These are phyloP conservation scores for Leishmania tropica DNA, from an alignment of 208 protist genomes.

Conservation along the genomic window DNA sequence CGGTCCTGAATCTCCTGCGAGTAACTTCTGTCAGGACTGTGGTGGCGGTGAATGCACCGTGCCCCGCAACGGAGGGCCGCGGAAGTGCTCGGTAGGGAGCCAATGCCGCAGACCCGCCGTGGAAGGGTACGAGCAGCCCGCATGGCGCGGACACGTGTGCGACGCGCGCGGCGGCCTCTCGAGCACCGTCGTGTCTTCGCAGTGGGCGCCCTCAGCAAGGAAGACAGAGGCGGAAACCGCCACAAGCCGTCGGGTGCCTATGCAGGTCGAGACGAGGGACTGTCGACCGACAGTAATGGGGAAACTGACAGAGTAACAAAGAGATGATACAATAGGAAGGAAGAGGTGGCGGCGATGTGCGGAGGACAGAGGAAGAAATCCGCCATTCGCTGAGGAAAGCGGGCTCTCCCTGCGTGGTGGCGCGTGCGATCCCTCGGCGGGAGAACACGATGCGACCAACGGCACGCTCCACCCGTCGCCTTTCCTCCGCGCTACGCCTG, in stretches of 20 bases:
- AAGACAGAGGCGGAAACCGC: neutral
- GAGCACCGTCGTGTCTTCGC: neutral
- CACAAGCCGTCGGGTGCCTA: neutral
- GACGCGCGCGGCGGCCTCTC: neutral
- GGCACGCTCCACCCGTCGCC: neutral
- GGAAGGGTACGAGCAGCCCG: neutral
- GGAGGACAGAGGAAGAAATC: neutral
- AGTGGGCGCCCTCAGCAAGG: too few species aligned
- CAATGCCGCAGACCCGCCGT: neutral
- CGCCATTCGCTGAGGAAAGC: neutral
- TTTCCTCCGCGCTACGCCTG: neutral
- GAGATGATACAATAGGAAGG: neutral
- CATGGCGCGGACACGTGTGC: neutral
- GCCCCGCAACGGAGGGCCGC: neutral
- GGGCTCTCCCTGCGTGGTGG: neutral
- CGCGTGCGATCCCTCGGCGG: neutral
- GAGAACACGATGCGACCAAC: neutral
- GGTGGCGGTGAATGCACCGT: conserved; percentile 18
- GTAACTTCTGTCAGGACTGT: conserved; percentile 66
- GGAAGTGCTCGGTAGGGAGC: neutral
- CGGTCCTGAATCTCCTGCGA: conserved; percentile 73
- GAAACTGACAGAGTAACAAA: neutral
- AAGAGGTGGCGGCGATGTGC: neutral
- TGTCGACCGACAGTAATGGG: neutral
- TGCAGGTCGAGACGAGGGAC: neutral